Conservation (phyloP, 1,284 basidiomycete species). For the Anthracocystis panici-leucophaei region DNA sequence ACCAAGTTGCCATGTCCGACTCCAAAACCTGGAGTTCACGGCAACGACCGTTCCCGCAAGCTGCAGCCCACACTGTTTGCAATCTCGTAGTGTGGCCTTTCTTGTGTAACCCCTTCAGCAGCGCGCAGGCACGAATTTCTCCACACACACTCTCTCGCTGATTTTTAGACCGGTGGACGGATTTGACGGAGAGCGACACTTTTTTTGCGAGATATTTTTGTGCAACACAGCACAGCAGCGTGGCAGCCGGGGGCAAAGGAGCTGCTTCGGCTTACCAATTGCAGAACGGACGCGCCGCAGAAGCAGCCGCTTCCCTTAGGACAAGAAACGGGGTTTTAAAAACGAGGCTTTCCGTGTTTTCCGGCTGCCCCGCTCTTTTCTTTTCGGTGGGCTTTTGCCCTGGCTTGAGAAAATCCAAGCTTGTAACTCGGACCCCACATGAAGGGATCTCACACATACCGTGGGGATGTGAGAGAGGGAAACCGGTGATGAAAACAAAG, state of each 20-base stretch:
- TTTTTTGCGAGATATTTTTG: not conserved
- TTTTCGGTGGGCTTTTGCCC: too few relatives aligned
- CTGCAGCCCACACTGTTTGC: too few relatives aligned
- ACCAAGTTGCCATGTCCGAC: not conserved
- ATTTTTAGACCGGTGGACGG: constrained; percentile 11
- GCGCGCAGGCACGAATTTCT: constrained; percentile 6
- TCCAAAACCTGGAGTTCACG: constrained; percentile 29
- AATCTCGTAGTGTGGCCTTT: too few relatives aligned
- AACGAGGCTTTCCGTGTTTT: constrained; percentile 25
- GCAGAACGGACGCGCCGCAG: not conserved
- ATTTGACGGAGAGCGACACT: constrained; percentile 31
- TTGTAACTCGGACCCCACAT: too few relatives aligned
- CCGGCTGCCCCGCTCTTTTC: not conserved
- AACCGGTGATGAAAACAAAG: too few relatives aligned
- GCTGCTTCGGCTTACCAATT: not conserved
- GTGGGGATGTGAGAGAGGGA: too few relatives aligned
- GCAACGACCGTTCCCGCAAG: too few relatives aligned
- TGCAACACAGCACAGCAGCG: not conserved
- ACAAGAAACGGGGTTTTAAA: too few relatives aligned
- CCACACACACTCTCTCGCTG: not conserved
- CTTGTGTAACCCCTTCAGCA: not conserved
- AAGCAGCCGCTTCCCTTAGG: too few relatives aligned
- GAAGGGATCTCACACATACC: too few relatives aligned
- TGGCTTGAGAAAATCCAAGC: too few relatives aligned
- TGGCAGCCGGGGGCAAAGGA: not conserved